Conservation (phyloP, 2,329 filamentous ascomycete genomes). For the Aspergillus proliferans region DNA sequence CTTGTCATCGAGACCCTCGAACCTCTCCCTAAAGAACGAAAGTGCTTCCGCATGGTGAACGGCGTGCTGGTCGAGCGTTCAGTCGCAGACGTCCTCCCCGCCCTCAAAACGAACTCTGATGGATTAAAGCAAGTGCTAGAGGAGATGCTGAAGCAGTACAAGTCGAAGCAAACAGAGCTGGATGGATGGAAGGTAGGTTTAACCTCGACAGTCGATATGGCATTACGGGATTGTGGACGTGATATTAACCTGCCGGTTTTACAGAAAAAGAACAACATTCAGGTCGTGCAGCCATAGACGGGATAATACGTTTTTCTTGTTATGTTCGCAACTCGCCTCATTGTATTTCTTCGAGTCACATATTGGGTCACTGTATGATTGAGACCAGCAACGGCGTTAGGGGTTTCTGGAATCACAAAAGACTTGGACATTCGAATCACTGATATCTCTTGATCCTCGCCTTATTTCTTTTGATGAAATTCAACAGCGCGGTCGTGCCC, state of each 20-base stretch:
- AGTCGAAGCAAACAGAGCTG: conserved; percentile 86
- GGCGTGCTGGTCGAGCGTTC: conserved; percentile 92
- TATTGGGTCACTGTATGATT: conserved; percentile 1
- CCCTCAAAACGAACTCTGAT: conserved; percentile 87
- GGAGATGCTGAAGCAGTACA: conserved; percentile 94
- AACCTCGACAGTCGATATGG: not conserved
- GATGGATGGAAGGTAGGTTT: conserved; percentile 91
- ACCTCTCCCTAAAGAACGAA: conserved; percentile 75
- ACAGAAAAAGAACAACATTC: conserved; percentile 46
- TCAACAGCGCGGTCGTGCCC: not conserved
- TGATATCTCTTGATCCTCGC: not conserved
- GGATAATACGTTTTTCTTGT: not conserved
- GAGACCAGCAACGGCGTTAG: conserved; percentile 2
- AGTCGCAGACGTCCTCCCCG: conserved; percentile 84
- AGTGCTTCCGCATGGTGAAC: conserved; percentile 98
- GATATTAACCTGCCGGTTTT: conserved; percentile 6
- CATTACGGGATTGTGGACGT: not conserved
- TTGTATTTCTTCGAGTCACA: not conserved
- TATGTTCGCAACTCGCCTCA: not conserved
- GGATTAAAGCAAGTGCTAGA: conserved; percentile 90
- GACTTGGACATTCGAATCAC: not conserved
- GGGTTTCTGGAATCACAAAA: not conserved
- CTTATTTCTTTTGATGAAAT: not conserved
- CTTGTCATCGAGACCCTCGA: conserved; percentile 88
- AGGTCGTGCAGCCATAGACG: conserved; percentile 41